Base-by-base conservation (phyloP, 2,329 filamentous ascomycete species). In the Diaporthe sp. region DNA sequence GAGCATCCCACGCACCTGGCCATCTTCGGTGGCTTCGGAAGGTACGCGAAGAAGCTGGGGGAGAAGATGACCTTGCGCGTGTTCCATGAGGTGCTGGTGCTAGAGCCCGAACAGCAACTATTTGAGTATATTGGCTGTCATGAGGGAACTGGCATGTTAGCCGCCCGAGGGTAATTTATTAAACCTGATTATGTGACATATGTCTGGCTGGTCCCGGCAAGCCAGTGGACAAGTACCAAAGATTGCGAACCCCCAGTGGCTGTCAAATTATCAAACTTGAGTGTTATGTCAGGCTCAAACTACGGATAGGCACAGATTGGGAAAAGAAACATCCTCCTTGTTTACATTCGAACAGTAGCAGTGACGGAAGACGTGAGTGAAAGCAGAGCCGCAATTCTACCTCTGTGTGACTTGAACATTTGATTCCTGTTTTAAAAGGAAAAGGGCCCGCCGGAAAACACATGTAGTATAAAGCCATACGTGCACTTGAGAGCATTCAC, bases 51-150 rank as follows among this genome's bases (percentile, higher is more conserved):
- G 75, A 81, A 80, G 79, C 77, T 86, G 58, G 77, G 83, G 25
- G 81, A 83, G 62, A 78, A 83, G 15, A 77, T 86, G 49, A 82
- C 79, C 19, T 74, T 87, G 62, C 78, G 82, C 25, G 61, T 87
- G 51, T 86, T 84, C 74, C 85, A 87, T 74, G 84, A 87, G 77
- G 82, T 87, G 17, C 79, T 84, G 69, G 83, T 86, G 8, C 75
- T 87, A 42, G 78, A 82, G 72, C 78, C 80, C 9, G 83, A 82
- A 57, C 84, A 86, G 79, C 85, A 86, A 77, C 74, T 81, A 8
- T 85, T 87, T 74, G 85, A 87, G 79, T 87, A 87, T 75, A 77
- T 86, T 15, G 82, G 79, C 10, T 87, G 85, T 58, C 85, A 86
- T 17, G 65, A 39, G 17, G 65, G n/a, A 0, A 69, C 65, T 28